Evolutionary conservation across 345 rosid genomes (phyloP), one percentile per base, ranked within the genome.

Genomic region (Kandelia obovata): DNA sequence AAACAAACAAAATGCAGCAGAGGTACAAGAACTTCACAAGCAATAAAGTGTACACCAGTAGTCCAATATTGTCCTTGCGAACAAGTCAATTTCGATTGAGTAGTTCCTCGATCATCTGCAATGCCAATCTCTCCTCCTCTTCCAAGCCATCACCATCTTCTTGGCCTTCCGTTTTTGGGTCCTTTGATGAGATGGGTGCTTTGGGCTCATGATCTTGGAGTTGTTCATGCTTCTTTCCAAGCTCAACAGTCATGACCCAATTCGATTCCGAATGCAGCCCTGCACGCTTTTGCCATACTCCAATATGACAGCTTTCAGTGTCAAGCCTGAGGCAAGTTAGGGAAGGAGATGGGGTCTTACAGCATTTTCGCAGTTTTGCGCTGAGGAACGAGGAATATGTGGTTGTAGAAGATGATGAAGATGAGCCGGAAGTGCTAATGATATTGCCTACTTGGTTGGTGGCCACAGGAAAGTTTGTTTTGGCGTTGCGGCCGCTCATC

Each of bases 401-500:
- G 47, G 21, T 17, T 10, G 72, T 28, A 30, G 58, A 55, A 55
- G 49, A 43, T 13, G 49, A 43, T 39, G 47, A 39, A 9, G 47
- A 39, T 39, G 37, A 34, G 28, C 35, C 31, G 11, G 25, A 13
- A 21, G 0, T 15, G 47, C 3, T 75, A 69, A 34, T 72, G 49
- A 43, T 78, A 20, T 37, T 39, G 61, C 21, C 77, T 58, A 57
- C n/a, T 59, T 58, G 73, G 35, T 61, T 74, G 30, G 27, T 27
- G 64, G 15, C 52, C 23, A 80, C 67, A 0, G 92, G 91, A 5
- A 89, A 89, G 75, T 89, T 87, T 7, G 92, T 89, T 64, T 89
- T 89, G 10, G 96, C 96, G 72, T 75, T 84, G 32, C 88, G 88
- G 64, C 92, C 96, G 32, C 91, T 83, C 88, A 89, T 82, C 78